These are phyloP conservation scores for fission yeast (Schizosaccharomyces pombe) DNA, from an alignment of 805 yeast species.

Conservation along the genomic window DNA sequence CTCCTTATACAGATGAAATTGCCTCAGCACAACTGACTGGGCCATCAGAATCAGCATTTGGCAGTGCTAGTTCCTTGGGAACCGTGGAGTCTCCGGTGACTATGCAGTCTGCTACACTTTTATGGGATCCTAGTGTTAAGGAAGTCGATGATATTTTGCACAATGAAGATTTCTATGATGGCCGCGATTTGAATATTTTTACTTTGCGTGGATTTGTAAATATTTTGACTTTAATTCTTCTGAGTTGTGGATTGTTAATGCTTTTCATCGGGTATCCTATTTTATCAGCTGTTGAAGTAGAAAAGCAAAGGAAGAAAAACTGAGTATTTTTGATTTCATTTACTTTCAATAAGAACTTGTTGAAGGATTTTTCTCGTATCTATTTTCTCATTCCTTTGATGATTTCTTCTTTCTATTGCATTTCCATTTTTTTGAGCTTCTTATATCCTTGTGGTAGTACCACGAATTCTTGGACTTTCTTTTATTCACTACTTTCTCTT, in stretches of 20 bases:
- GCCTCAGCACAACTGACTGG: not conserved
- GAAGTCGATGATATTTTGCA: constrained; percentile 3
- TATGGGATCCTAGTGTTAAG: constrained; percentile 4
- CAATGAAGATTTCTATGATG: constrained; percentile 1
- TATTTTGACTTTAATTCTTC: not conserved
- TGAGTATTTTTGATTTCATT: not conserved
- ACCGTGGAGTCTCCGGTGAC: not conserved
- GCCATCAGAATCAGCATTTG: not conserved
- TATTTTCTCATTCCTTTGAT: too few relatives aligned
- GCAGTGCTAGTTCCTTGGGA: not conserved
- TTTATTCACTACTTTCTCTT: too few relatives aligned
- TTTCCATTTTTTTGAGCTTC: not conserved
- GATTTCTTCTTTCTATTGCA: not conserved
- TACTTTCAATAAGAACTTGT: not conserved
- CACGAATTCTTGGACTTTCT: not conserved
- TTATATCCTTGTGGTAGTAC: not conserved
- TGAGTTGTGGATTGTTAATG: not conserved
- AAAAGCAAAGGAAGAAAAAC: not conserved
- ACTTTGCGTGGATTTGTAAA: not conserved
- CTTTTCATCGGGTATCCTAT: constrained; percentile 2
- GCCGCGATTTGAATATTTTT: not conserved
- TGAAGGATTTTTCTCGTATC: too few relatives aligned
- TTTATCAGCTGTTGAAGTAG: not conserved
- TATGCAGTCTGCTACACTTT: not conserved
- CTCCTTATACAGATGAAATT: not conserved